Evolutionary conservation across 805 yeast species (phyloP).

Genomic region (Starmerella vitae): DNA sequence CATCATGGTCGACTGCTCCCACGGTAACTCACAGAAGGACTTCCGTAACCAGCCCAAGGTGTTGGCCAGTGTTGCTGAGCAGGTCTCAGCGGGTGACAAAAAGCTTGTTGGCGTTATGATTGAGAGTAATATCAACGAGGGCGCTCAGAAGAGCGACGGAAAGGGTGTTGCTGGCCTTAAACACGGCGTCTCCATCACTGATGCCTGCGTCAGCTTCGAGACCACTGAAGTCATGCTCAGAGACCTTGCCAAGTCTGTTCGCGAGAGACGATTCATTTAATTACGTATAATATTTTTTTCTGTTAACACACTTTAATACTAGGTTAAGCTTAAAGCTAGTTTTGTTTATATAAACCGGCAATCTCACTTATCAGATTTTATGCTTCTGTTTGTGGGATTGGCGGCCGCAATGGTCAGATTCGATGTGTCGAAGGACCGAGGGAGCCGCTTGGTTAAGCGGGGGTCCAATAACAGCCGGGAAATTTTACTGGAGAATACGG

Average conservation of each 20-base stretch:
- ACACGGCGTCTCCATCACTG: slow-evolving; percentile 94
- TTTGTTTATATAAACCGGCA: no score
- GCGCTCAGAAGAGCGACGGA: slow-evolving; percentile 67
- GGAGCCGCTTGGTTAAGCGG: no score
- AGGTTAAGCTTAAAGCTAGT: no score
- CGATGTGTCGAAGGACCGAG: no score
- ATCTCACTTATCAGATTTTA: no score
- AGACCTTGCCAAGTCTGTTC: slow-evolving; percentile 70
- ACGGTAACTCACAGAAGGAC: slow-evolving; percentile 91
- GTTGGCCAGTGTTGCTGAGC: slow-evolving; percentile 66
- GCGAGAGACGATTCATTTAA: no score
- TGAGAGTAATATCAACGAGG: slow-evolving; percentile 83
- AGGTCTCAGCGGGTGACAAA: slow-evolving; percentile 67
- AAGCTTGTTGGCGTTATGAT: slow-evolving; percentile 87
- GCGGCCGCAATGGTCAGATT: no score
- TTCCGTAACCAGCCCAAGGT: slow-evolving; percentile 92
- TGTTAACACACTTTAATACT: no score
- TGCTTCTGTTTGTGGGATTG: no score
- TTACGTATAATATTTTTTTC: no score
- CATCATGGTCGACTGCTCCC: slow-evolving; percentile 94
- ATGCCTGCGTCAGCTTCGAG: slow-evolving; percentile 91
- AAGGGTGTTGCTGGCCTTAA: slow-evolving; percentile 46
- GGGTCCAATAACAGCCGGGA: no score
- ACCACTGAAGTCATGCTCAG: slow-evolving; percentile 69
- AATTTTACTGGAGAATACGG: slow-evolving; percentile 20